phyloP scores from a whole-genome alignment of 345 rosid species.

The Hibiscus trionum region DNA sequence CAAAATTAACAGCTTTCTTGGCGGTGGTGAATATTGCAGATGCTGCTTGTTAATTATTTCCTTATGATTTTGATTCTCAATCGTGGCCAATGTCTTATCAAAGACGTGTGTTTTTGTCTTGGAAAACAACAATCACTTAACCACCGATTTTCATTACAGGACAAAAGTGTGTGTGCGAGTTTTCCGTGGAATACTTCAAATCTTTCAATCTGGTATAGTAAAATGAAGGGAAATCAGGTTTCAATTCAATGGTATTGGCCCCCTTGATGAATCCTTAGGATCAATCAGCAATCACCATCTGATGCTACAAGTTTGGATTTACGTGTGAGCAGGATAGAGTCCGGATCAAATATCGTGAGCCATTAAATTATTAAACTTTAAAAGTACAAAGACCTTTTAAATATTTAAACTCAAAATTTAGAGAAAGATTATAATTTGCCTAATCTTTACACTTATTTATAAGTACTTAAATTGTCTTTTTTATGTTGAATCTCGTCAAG shows the following conservation, averaged over 20 bases:
- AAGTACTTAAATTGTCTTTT: no score
- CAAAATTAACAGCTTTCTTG: neutral
- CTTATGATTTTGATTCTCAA: neutral
- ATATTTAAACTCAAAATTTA: no score
- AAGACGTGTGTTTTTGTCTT: neutral
- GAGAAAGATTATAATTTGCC: no score
- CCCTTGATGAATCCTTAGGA: neutral
- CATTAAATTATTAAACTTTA: no score
- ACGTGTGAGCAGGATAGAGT: no score
- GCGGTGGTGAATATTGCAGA: neutral
- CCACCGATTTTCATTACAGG: neutral
- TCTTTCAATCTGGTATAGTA: neutral
- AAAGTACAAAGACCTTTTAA: no score
- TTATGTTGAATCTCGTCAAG: no score
- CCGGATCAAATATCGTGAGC: no score
- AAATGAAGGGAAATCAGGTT: neutral
- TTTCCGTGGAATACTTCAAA: neutral
- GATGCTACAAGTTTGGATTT: neutral
- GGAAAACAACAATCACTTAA: neutral
- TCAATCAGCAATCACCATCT: conserved; percentile 1
- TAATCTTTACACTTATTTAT: no score
- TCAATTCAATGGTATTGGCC: neutral
- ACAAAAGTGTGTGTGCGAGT: neutral
- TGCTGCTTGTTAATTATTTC: no score
- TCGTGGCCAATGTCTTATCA: conserved; percentile 11